A percentile compares a stretch with the other conserved stretches of the same genome.
Evolutionary conservation across 2,329 filamentous ascomycete species (phyloP).

Genomic region (Diaporthe australafricana): DNA sequence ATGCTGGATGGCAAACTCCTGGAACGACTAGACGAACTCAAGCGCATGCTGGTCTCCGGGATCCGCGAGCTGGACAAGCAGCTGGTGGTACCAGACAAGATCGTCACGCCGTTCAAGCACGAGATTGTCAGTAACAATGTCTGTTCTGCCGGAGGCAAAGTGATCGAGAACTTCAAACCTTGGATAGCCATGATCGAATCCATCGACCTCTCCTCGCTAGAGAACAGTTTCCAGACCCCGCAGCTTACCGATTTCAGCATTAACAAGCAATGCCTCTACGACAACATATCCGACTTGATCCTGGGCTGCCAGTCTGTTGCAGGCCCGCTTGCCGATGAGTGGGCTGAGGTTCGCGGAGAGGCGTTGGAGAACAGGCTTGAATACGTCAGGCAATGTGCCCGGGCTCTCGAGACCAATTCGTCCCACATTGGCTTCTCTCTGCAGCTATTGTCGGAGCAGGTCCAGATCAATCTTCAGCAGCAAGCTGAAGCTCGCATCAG

Average conservation of each 20-base stretch:
- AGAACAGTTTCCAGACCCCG: conserved; percentile 83
- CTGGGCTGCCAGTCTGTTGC: conserved; percentile 92
- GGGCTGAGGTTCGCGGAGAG: conserved; percentile 91
- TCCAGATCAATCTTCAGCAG: conserved; percentile 68
- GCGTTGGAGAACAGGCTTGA: conserved; percentile 88
- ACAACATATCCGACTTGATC: conserved; percentile 90
- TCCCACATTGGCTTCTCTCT: conserved; percentile 90
- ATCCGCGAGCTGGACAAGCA: conserved; percentile 90
- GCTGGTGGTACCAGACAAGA: conserved; percentile 80
- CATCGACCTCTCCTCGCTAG: conserved; percentile 85
- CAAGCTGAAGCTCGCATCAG: conserved; percentile 57
- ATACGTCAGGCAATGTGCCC: conserved; percentile 80
- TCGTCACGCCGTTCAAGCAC: conserved; percentile 83
- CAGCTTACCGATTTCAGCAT: conserved; percentile 88
- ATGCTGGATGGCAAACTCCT: conserved; percentile 81
- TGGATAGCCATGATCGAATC: conserved; percentile 94
- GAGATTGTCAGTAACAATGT: conserved; percentile 84
- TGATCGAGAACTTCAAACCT: conserved; percentile 88
- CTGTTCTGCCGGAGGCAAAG: conserved; percentile 80
- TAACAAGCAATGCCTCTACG: conserved; percentile 94
- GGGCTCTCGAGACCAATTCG: conserved; percentile 86
- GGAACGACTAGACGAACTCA: conserved; percentile 86
- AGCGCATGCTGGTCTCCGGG: conserved; percentile 85
- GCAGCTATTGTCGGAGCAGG: conserved; percentile 86
- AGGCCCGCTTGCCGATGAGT: conserved; percentile 92